Evolutionary conservation across 768 basidiomycete genomes (phyloP).

Genomic region (Tephrocybe sp.): DNA sequence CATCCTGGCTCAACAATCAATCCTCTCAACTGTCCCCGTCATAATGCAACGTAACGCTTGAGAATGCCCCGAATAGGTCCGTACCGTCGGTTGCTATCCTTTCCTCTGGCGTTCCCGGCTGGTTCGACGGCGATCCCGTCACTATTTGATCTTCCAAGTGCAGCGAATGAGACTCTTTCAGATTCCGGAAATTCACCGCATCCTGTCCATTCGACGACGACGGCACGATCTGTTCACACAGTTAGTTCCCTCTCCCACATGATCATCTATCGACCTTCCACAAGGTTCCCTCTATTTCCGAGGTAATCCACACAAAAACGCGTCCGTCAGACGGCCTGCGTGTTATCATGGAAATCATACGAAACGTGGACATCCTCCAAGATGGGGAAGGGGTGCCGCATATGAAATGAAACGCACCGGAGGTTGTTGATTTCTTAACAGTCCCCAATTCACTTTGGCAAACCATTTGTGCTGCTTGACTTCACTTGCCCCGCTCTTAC

Average conservation of each 20-base stretch:
- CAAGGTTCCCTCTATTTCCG: constrained; percentile 3
- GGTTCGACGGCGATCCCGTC: constrained; percentile 23
- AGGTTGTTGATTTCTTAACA: constrained; percentile 87
- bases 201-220: constrained; percentile 74
- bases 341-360: constrained; percentile 10
- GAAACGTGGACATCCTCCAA: not conserved
- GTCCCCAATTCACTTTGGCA: constrained; percentile 92
- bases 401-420: constrained; percentile 58
- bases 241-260: constrained; percentile 16
- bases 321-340: constrained; percentile 9
- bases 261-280: constrained; percentile 6
- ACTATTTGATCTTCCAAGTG: constrained; percentile 74
- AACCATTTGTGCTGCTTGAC: constrained; percentile 99
- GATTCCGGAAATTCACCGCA: constrained; percentile 84
- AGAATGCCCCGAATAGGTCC: constrained; percentile 86
- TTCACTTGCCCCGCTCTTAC: constrained; percentile 93
- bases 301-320: constrained; percentile 3
- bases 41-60: constrained; percentile 85
- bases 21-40: constrained; percentile 57
- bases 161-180: constrained; percentile 89
- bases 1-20: not conserved
- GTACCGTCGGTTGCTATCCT: constrained; percentile 34
- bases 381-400: too few relatives aligned
- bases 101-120: constrained; percentile 38
- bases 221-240: constrained; percentile 68